Evolutionary conservation across 2,329 filamentous ascomycete species (phyloP).

Genomic region (Diplocarpon mali): DNA sequence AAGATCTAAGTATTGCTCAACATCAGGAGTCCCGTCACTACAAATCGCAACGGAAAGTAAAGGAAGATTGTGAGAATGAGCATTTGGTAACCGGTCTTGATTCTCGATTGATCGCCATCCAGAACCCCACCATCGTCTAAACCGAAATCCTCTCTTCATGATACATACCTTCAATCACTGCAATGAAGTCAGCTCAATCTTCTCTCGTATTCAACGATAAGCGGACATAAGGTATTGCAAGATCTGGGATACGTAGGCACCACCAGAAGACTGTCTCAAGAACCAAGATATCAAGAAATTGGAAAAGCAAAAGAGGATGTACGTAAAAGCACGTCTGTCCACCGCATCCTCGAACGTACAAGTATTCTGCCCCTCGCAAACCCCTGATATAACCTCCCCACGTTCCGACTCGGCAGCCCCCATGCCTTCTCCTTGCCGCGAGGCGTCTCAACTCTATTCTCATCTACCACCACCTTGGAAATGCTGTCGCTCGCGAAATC

Average conservation of each 20-base stretch:
- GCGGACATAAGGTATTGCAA: no score
- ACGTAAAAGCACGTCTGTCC: slow-evolving; percentile 14
- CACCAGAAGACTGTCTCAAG: no score
- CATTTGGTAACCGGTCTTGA: no score
- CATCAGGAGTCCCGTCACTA: no score
- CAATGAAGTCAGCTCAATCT: no score
- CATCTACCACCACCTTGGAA: slow-evolving; percentile 7
- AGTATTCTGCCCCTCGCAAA: slow-evolving; percentile 9
- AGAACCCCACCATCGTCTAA: background rate
- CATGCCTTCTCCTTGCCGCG: background rate
- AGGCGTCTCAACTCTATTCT: slow-evolving; percentile 9
- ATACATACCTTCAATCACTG: slow-evolving; percentile 15
- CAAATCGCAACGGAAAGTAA: no score
- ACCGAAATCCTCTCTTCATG: slow-evolving; percentile 15
- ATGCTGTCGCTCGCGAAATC: slow-evolving; percentile 6
- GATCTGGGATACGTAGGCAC: no score
- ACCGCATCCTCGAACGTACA: slow-evolving; percentile 22
- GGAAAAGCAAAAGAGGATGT: no score
- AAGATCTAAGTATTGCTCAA: no score
- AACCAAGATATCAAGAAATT: no score
- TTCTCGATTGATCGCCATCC: background rate
- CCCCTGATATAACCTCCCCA: slow-evolving; percentile 14
- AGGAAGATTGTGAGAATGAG: background rate
- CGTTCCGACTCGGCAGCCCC: slow-evolving; percentile 12
- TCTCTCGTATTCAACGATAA: no score